A percentile compares a stretch with the other conserved stretches of the same genome.
Evolutionary conservation across 306 rosid genomes (phyloP).

Genomic region (Argentina anserina): DNA sequence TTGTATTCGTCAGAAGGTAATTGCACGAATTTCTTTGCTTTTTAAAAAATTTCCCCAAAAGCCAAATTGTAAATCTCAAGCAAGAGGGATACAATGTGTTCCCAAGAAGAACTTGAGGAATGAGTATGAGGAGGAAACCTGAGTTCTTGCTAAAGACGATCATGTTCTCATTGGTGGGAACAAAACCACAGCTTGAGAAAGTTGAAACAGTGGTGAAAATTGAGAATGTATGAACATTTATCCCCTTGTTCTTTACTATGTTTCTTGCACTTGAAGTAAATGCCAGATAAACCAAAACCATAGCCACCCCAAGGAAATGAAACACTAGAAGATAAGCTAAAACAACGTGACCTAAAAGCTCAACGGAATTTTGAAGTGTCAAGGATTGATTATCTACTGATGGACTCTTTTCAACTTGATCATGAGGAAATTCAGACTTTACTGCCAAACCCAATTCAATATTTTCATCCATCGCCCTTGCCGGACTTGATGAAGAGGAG

Average conservation of each 20-base stretch:
- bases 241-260: conserved; percentile 27
- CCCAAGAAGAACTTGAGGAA: conserved; percentile 50
- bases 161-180: conserved; percentile 84
- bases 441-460: neutral
- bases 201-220: conserved; percentile 53
- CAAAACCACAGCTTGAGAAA: conserved; percentile 57
- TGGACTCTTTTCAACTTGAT: neutral
- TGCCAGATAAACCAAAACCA: conserved; percentile 31
- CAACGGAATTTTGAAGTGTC: conserved; percentile 20
- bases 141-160: conserved; percentile 42
- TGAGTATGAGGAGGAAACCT: conserved; percentile 44
- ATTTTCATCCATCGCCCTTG: neutral
- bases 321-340: conserved; percentile 32
- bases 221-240: conserved; percentile 37
- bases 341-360: conserved; percentile 36
- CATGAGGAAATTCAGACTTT: neutral
- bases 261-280: conserved; percentile 33
- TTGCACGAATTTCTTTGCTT: conserved; percentile 16
- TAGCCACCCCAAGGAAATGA: conserved; percentile 30
- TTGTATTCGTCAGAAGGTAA: conserved; percentile 29
- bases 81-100: conserved; percentile 58
- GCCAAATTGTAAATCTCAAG: conserved; percentile 35
- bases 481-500: neutral
- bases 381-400: conserved; percentile 5
- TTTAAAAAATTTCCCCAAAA: conserved; percentile 33